A percentile compares a stretch with the other conserved stretches of the same genome.
Evolutionary conservation across 2,329 filamentous ascomycete species (phyloP).

Genomic region (Phoma sp.): DNA sequence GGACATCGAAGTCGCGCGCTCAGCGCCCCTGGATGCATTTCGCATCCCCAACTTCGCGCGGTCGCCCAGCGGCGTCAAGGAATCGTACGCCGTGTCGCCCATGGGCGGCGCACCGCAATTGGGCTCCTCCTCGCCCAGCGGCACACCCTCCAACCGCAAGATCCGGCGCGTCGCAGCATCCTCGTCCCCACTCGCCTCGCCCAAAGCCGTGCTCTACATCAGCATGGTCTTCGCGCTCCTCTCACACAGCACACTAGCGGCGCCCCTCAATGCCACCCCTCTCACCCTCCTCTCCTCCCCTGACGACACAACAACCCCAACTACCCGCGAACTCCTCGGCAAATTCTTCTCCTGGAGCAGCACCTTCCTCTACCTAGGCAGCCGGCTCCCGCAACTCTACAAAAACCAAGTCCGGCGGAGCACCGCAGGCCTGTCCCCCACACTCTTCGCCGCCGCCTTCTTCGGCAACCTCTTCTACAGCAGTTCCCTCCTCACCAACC

Average conservation of each 20-base stretch:
- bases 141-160: conserved; percentile 33
- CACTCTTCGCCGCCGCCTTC: conserved; percentile 70
- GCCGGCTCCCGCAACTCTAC: conserved; percentile 63
- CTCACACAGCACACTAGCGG: conserved; percentile 33
- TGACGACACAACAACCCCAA: conserved; percentile 20
- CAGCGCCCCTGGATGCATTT: conserved; percentile 43
- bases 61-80: conserved; percentile 35
- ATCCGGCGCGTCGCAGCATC: conserved; percentile 45
- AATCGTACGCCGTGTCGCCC: conserved; percentile 32
- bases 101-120: conserved; percentile 2
- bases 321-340: conserved; percentile 39
- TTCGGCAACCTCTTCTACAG: conserved; percentile 73
- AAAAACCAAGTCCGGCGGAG: conserved; percentile 69
- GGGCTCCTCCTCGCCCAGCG: conserved; percentile 17
- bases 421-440: conserved; percentile 66
- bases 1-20: conserved; percentile 29
- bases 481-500: conserved; percentile 66
- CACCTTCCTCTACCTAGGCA: conserved; percentile 50
- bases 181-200: conserved; percentile 53
- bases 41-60: conserved; percentile 47
- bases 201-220: conserved; percentile 54
- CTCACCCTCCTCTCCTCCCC: conserved; percentile 20
- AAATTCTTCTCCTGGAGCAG: conserved; percentile 53
- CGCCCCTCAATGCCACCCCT: conserved; percentile 27
- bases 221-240: conserved; percentile 53